Evolutionary conservation across 2,329 filamentous ascomycete genomes (phyloP).

Genomic region (Ascosphaera acerosa): DNA sequence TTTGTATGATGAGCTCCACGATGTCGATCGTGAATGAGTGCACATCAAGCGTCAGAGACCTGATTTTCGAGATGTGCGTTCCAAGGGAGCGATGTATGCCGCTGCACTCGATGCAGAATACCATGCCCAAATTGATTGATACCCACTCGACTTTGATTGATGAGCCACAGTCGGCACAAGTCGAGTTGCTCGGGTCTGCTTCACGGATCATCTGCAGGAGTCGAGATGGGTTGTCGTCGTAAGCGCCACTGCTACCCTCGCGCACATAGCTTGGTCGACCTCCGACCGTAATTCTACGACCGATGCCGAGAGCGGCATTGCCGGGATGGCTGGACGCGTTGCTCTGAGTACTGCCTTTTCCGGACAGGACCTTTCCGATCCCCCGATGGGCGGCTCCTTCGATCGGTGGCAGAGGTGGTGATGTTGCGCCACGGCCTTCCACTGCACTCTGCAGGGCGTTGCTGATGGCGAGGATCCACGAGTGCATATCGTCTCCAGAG

Average conservation of each 20-base stretch:
- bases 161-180: constrained; percentile 86
- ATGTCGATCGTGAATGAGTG: constrained; percentile 94
- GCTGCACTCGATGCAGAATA: constrained; percentile 93
- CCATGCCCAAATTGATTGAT: constrained; percentile 88
- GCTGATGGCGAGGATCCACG: constrained; percentile 89
- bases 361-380: constrained; percentile 77
- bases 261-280: constrained; percentile 51
- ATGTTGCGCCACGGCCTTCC: constrained; percentile 38
- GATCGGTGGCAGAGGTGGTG: constrained; percentile 20
- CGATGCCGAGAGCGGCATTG: constrained; percentile 29
- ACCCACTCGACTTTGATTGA: constrained; percentile 94
- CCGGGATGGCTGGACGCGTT: constrained; percentile 26
- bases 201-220: constrained; percentile 70
- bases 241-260: constrained; percentile 37
- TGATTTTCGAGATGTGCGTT: constrained; percentile 92
- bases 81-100: constrained; percentile 90
- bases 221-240: constrained; percentile 63
- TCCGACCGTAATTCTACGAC: constrained; percentile 73
- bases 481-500: constrained; percentile 93
- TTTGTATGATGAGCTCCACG: constrained; percentile 69
- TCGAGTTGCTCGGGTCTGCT: constrained; percentile 73
- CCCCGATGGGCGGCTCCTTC: constrained; percentile 46
- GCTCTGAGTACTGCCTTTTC: constrained; percentile 48
- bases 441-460: constrained; percentile 92
- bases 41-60: constrained; percentile 83